Evolutionary conservation across 257 asterid species (phyloP).

Genomic region (Jacaranda mimosifolia): DNA sequence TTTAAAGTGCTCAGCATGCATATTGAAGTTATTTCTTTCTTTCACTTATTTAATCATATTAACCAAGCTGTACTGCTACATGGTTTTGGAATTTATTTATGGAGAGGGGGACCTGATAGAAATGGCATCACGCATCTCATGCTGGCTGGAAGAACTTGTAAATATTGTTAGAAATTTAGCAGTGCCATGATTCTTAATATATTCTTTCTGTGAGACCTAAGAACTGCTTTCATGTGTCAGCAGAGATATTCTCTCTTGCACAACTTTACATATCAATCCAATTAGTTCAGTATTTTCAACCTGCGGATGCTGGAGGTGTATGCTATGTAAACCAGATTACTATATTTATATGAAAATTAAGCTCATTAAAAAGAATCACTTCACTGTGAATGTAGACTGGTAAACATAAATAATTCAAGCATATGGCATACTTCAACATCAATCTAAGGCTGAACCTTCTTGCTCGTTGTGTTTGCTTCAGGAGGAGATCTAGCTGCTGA

Average conservation of each 20-base stretch:
- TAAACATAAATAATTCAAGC: not conserved
- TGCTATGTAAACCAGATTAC: not conserved
- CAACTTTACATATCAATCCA: not conserved
- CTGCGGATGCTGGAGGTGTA: not conserved
- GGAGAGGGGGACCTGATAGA: not conserved
- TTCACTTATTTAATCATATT: not conserved
- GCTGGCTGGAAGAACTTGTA: not conserved
- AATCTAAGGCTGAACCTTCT: not conserved
- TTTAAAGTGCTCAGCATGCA: not conserved
- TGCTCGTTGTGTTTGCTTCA: conserved; percentile 33
- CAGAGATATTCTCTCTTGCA: not conserved
- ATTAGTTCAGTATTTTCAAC: not conserved
- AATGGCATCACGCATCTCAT: not conserved
- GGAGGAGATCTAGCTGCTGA: conserved; percentile 92
- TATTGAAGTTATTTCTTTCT: not conserved
- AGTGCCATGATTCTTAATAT: not conserved
- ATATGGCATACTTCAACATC: not conserved
- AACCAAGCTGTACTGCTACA: not conserved
- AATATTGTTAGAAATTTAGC: not conserved
- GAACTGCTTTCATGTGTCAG: not conserved
- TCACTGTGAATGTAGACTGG: not conserved
- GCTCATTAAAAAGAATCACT: not conserved
- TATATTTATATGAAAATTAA: not conserved
- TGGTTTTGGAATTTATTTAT: not conserved
- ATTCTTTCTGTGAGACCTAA: too few relatives aligned